phyloP scores from a whole-genome alignment of 306 rosid species.

The Sicyos edulis region DNA sequence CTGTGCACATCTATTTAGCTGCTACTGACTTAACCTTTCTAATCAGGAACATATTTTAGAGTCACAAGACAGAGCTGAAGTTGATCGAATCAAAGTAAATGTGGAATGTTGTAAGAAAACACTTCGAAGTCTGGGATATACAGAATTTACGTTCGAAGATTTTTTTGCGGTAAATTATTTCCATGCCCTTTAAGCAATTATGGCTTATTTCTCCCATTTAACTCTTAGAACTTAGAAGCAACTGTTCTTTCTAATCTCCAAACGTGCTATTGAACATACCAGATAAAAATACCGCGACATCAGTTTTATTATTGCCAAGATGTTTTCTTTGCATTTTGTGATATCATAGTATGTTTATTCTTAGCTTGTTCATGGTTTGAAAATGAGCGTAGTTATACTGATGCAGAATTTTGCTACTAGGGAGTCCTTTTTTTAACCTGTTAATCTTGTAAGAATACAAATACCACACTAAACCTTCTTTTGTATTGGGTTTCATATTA shows the following conservation, averaged over 20 bases:
- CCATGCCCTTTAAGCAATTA: not conserved
- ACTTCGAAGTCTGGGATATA: constrained; percentile 81
- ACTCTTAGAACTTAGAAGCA: not conserved
- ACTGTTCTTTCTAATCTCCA: not conserved
- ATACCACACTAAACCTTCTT: not conserved
- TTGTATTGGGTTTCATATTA: not conserved
- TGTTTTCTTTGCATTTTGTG: not conserved
- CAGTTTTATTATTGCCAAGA: not conserved
- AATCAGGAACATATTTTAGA: constrained; percentile 78
- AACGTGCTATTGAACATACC: not conserved
- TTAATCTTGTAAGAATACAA: not conserved
- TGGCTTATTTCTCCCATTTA: constrained; percentile 4
- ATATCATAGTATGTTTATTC: not conserved
- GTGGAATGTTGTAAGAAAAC: constrained; percentile 75
- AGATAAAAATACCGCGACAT: not conserved
- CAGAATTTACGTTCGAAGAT: constrained; percentile 90
- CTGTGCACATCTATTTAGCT: constrained; percentile 21
- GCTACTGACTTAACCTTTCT: constrained; percentile 20
- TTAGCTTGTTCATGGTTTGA: not conserved
- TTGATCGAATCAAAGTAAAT: constrained; percentile 65
- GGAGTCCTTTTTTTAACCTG: too few relatives aligned
- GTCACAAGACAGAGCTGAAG: constrained; percentile 63
- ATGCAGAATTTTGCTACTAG: too few relatives aligned
- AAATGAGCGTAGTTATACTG: not conserved
- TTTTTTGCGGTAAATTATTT: constrained; percentile 68